These are phyloP conservation scores for Nothophytophthora sp. DNA, from an alignment of 352 stramenopile species.

Conservation along the genomic window DNA sequence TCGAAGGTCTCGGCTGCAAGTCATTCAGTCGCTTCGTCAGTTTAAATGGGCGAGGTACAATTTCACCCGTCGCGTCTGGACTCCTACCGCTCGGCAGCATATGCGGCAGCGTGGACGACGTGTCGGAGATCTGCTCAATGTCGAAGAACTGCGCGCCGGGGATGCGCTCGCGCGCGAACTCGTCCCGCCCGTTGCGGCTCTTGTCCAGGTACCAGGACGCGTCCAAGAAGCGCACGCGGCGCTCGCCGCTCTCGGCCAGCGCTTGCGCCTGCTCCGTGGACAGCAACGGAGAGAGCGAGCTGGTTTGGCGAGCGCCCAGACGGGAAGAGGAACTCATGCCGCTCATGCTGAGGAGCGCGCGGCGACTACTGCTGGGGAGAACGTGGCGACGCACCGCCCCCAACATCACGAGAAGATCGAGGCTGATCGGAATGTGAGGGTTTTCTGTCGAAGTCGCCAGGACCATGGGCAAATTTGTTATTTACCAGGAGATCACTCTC, in stretches of 20 bases:
- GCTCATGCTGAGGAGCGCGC: slow-evolving; percentile 10
- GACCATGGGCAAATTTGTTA: too few relatives aligned
- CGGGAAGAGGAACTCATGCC: background rate
- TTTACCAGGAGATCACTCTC: too few relatives aligned
- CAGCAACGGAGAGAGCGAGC: slow-evolving; percentile 43
- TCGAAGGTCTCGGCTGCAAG: slow-evolving; percentile 61
- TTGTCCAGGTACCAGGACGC: slow-evolving; percentile 86
- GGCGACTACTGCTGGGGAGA: too few relatives aligned
- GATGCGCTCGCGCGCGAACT: slow-evolving; percentile 68
- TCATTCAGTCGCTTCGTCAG: too few relatives aligned
- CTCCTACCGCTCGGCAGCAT: slow-evolving; percentile 73
- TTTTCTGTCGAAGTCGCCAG: too few relatives aligned
- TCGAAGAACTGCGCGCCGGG: slow-evolving; percentile 91
- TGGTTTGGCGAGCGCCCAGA: slow-evolving; percentile 5
- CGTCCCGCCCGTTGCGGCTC: slow-evolving; percentile 56
- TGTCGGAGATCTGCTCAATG: slow-evolving; percentile 87
- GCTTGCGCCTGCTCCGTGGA: slow-evolving; percentile 52
- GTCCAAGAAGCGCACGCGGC: slow-evolving; percentile 68
- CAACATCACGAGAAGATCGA: too few relatives aligned
- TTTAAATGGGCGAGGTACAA: background rate
- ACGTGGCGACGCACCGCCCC: too few relatives aligned
- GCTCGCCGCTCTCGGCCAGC: slow-evolving; percentile 25
- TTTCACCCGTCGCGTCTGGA: background rate
- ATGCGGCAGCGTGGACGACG: slow-evolving; percentile 73
- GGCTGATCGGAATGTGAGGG: too few relatives aligned